phyloP scores from a whole-genome alignment of 2,329 filamentous ascomycete genomes.

The Neocucurbitaria cava region DNA sequence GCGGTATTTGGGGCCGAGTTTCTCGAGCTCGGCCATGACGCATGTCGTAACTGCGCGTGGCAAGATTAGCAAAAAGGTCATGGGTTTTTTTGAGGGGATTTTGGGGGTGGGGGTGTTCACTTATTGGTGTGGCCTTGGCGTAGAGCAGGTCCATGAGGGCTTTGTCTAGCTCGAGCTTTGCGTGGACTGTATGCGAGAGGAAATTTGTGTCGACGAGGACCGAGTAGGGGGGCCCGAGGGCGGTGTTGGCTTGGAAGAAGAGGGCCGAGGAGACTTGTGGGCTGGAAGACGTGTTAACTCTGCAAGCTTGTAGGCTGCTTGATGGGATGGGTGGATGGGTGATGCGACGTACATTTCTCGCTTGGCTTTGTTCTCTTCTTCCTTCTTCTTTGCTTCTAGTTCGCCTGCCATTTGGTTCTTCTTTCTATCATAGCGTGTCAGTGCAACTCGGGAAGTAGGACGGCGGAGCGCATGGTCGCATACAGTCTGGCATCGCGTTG shows the following conservation, averaged over 20 bases:
- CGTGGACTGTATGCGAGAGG: constrained; percentile 77
- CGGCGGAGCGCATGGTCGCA: constrained; percentile 25
- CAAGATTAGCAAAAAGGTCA: too few relatives aligned
- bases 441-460: constrained; percentile 6
- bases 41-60: constrained; percentile 77
- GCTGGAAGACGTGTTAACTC: constrained; percentile 45
- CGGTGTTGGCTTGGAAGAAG: constrained; percentile 69
- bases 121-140: constrained; percentile 87
- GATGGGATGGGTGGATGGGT: constrained; percentile 4
- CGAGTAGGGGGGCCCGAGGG: constrained; percentile 81
- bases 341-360: constrained; percentile 68
- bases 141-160: constrained; percentile 94
- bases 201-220: constrained; percentile 62
- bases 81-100: too few relatives aligned
- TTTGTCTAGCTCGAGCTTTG: constrained; percentile 86
- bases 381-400: constrained; percentile 62
- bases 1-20: constrained; percentile 83
- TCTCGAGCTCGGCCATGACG: constrained; percentile 86
- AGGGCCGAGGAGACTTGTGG: constrained; percentile 75
- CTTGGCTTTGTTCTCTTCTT: constrained; percentile 68
- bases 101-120: too few relatives aligned
- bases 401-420: constrained; percentile 77
- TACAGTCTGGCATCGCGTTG: constrained; percentile 76
- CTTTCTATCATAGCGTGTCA: constrained; percentile 55
- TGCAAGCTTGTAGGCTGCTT: too few relatives aligned